Evolutionary conservation across 495 filamentous ascomycete genomes (phyloP).

Genomic region (Penicillium arizonense): DNA sequence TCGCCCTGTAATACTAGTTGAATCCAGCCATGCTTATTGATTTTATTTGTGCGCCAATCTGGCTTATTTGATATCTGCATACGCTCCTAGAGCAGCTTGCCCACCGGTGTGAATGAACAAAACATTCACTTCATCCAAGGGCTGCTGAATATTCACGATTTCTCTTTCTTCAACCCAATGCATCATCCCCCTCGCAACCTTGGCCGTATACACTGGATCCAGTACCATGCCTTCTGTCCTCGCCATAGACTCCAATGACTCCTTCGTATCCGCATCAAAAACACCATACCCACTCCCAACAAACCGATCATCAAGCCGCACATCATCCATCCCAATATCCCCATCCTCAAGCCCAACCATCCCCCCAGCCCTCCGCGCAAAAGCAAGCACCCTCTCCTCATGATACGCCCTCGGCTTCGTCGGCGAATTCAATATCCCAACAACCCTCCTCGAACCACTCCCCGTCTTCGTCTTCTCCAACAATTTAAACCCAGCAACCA

Average conservation of each 20-base stretch:
- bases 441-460: conserved; percentile 15
- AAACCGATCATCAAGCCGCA: conserved; percentile 36
- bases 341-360: conserved; percentile 27
- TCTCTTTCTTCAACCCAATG: conserved; percentile 27
- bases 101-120: conserved; percentile 44
- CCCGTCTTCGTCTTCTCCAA: conserved; percentile 18
- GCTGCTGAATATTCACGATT: conserved; percentile 10
- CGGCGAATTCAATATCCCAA: conserved; percentile 38
- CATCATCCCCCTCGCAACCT: conserved; percentile 32
- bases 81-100: conserved; percentile 36
- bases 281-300: conserved; percentile 35
- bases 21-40: conserved; percentile 19
- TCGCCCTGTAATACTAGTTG: conserved; percentile 28
- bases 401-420: conserved; percentile 29
- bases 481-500: conserved; percentile 40
- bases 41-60: not conserved
- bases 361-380: conserved; percentile 28
- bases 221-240: conserved; percentile 29
- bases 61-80: conserved; percentile 24
- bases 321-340: conserved; percentile 29
- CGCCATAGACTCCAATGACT: conserved; percentile 24
- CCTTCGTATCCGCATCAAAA: conserved; percentile 24
- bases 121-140: conserved; percentile 26
- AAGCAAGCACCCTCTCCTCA: conserved; percentile 30
- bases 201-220: conserved; percentile 42